Evolutionary conservation across 768 basidiomycete species (phyloP), one percentile per base, ranked within the genome.

Genomic region (Pleurotus citrinopileatus): DNA sequence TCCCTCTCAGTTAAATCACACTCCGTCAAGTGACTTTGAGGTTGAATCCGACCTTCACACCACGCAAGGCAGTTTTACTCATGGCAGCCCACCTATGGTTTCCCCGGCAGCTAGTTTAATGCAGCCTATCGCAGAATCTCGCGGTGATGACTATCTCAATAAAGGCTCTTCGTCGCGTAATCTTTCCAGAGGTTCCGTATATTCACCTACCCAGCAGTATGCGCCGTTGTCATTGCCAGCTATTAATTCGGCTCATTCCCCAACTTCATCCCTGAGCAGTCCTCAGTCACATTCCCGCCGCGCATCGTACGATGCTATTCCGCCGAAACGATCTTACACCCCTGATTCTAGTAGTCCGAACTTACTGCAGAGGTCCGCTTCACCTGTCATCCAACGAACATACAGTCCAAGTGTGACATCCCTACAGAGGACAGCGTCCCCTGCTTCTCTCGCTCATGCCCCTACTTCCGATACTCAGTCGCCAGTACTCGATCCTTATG

Each of bases 371-470:
- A 51, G 34, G 8, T 3, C 48, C 12, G 9, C 29, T 8, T 51
- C 48, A 12, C 48, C 34, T 6, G 19, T 37, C 19, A 17, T 29
- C 8, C n/a, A 23, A 19, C n/a, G 48, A 36, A n/a, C 48, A 10
- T 51, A 19, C 23, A 51, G 48, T 22, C 48, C 48, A 20, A 25
- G 48, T 32, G 9, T 22, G 8, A 19, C 17, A 9, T 26, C 45
- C 26, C 19, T 23, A 10, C 37, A 56, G 13, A 54, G 52, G 34
- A 50, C 37, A 26, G 17, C 47, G 9, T 54, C 57, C 4, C 57
- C 46, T 3, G 57, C 29, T 34, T 36, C 52, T 17, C 6, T 40
- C 2, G 6, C 45, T 26, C 25, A 25, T 20, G 28, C 19, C n/a
- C 12, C 23, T 1, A n/a, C 47, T 3, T 40, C 20, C 25, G 53